Percentiles rank a stretch among this genome's conserved stretches.
These are phyloP conservation scores for Terfezia boudieri DNA, from an alignment of 495 filamentous ascomycete species.

Conservation along the genomic window DNA sequence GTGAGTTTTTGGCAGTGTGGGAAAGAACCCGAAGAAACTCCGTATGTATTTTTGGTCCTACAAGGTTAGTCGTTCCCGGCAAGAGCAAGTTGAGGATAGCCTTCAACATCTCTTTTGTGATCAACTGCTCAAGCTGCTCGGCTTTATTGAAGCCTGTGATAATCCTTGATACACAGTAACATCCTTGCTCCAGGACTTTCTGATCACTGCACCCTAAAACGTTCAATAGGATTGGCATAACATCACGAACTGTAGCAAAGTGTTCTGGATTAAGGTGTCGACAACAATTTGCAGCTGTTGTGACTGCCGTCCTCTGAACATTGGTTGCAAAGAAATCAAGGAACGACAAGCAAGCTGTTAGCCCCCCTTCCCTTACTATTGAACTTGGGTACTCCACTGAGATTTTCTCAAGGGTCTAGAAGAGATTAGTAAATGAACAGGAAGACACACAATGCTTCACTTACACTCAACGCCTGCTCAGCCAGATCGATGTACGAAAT, in stretches of 20 bases:
- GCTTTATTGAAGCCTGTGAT: slow-evolving; percentile 87
- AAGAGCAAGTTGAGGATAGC: slow-evolving; percentile 76
- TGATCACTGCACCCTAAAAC: slow-evolving; percentile 85
- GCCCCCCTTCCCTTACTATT: slow-evolving; percentile 86
- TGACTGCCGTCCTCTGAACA: slow-evolving; percentile 88
- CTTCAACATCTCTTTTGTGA: slow-evolving; percentile 64
- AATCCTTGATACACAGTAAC: slow-evolving; percentile 86
- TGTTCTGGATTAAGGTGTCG: slow-evolving; percentile 86
- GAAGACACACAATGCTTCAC: slow-evolving; percentile 12
- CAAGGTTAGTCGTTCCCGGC: slow-evolving; percentile 87
- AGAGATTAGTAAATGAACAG: slow-evolving; percentile 7
- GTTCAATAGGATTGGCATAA: slow-evolving; percentile 83
- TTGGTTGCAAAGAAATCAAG: slow-evolving; percentile 96
- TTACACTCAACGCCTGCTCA: slow-evolving; percentile 78
- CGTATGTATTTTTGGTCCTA: slow-evolving; percentile 87
- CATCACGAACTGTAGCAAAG: slow-evolving; percentile 67
- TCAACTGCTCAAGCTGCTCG: slow-evolving; percentile 71
- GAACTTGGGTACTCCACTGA: slow-evolving; percentile 89
- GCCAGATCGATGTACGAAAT: slow-evolving; percentile 93
- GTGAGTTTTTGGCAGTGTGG: slow-evolving; percentile 70
- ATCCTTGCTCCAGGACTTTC: slow-evolving; percentile 89
- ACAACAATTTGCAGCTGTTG: slow-evolving; percentile 93
- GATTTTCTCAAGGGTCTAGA: slow-evolving; percentile 79
- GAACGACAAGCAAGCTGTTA: slow-evolving; percentile 82
- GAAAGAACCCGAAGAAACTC: slow-evolving; percentile 83